These are phyloP conservation scores for Nakazawaea wyomingensis DNA, from an alignment of 805 yeast genomes.

Conservation along the genomic window DNA sequence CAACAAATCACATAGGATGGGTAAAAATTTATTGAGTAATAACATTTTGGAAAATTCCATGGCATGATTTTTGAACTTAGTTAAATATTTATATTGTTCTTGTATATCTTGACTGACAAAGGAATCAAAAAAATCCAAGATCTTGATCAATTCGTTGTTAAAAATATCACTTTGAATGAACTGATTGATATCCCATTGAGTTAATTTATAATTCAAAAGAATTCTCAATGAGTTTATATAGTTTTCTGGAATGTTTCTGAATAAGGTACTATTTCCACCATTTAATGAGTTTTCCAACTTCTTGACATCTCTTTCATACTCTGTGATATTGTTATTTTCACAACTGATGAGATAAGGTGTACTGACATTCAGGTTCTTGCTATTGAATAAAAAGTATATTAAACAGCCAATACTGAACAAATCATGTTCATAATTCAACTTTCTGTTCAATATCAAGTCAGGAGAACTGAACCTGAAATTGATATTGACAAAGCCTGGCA, in stretches of 20 bases:
- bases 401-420: slow-evolving; percentile 80
- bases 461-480: slow-evolving; percentile 81
- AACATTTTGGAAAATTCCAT: slow-evolving; percentile 54
- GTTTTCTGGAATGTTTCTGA: slow-evolving; percentile 56
- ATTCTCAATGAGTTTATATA: slow-evolving; percentile 45
- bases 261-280: slow-evolving; percentile 40
- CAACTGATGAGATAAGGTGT: slow-evolving; percentile 44
- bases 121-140: slow-evolving; percentile 78
- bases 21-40: slow-evolving; percentile 67
- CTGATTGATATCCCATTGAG: slow-evolving; percentile 57
- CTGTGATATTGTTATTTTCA: slow-evolving; percentile 39
- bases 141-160: slow-evolving; percentile 76
- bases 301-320: slow-evolving; percentile 52
- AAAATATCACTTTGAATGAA: slow-evolving; percentile 71
- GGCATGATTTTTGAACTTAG: slow-evolving; percentile 51
- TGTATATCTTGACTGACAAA: slow-evolving; percentile 64
- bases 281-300: slow-evolving; percentile 25
- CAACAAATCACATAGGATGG: slow-evolving; percentile 54
- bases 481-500: slow-evolving; percentile 67
- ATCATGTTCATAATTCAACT: slow-evolving; percentile 65
- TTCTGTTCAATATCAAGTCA: slow-evolving; percentile 64
- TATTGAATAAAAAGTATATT: slow-evolving; percentile 63
- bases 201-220: slow-evolving; percentile 51
- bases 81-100: slow-evolving; percentile 66
- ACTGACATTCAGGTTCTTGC: slow-evolving; percentile 22